Base-by-base conservation (phyloP, 257 asterid genomes). In the Paraleonurus japonicus region DNA sequence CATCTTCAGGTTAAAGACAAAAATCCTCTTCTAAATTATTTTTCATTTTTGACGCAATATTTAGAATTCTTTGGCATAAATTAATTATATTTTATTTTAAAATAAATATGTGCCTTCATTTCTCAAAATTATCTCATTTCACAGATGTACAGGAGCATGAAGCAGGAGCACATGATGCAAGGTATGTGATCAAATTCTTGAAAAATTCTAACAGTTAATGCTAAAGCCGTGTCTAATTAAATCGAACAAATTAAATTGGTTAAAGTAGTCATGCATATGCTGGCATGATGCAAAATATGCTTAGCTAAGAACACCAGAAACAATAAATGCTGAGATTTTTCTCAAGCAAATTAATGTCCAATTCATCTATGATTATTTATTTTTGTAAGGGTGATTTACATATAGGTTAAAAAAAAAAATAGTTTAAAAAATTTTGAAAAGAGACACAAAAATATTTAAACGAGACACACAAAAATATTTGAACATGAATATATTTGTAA, bases 121-220 rank as follows among this genome's bases (percentile, higher is more conserved):
- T 55, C 62, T 9, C 37, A 24, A 27, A 23, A 4, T 73, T 57
- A 39, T 76, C 72, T 69, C 33, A 37, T 63, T 71, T 54, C 27
- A 66, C 92, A 90, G 97, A 90, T 90, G 95, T 90, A 86, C 74
- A 82, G 97, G 76, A 84, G 90, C 82, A 83, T 81, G 88, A 82
- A 80, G 81, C 87, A 88, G 51, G 95, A 88, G 61, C 84, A 84
- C 35, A 74, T 78, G 76, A 53, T 86, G 16, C 85, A 81, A 74
- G 97, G 97, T 90, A 85, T 27, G 77, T 23, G 28, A 19, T 9
- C 10, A 10, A 27, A 43, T 54, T 60, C 54, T 64, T 28, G 17
- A 7, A 33, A 12, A 24, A n/a, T n/a, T n/a, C n/a, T n/a, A n/a
- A n/a, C 27, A 4, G 0, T 7, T 16, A 60, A 53, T 53, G 51